A percentile compares a stretch with the other conserved stretches of the same genome.
Conservation (phyloP, 1,284 basidiomycete genomes). For the Phellinidium pouzarii region DNA sequence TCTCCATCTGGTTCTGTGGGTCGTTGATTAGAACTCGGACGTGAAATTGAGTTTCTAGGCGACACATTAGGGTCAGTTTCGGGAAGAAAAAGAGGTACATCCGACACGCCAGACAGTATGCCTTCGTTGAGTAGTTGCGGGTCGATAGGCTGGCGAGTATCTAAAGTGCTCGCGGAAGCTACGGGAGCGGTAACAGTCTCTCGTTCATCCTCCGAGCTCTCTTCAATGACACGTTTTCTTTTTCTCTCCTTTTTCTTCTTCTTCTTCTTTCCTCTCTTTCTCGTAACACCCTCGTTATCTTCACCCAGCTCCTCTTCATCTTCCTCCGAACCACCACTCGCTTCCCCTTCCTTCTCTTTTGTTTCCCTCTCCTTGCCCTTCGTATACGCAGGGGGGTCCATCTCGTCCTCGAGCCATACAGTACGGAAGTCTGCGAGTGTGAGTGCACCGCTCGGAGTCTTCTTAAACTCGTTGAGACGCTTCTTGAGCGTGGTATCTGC, state of each 20-base stretch:
- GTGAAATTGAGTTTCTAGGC: not conserved
- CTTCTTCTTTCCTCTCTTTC: slow-evolving; percentile 24
- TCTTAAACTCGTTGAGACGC: slow-evolving; percentile 92
- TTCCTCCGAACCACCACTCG: slow-evolving; percentile 24
- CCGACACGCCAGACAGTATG: slow-evolving; percentile 32
- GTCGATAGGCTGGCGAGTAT: slow-evolving; percentile 32
- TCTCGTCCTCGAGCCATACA: slow-evolving; percentile 88
- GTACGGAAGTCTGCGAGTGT: slow-evolving; percentile 90
- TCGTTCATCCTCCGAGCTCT: slow-evolving; percentile 28
- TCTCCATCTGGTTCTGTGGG: not conserved
- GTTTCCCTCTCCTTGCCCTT: slow-evolving; percentile 71
- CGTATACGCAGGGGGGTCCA: slow-evolving; percentile 84
- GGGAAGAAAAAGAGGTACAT: slow-evolving; percentile 21
- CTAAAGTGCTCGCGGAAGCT: slow-evolving; percentile 17
- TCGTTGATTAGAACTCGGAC: slow-evolving; percentile 2
- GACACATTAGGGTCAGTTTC: slow-evolving; percentile 19
- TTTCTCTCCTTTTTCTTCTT: slow-evolving; percentile 26
- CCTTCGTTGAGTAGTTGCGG: slow-evolving; percentile 40
- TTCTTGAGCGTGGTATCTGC: slow-evolving; percentile 92
- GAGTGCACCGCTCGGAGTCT: slow-evolving; percentile 79
- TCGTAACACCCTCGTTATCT: slow-evolving; percentile 25
- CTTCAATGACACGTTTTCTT: slow-evolving; percentile 36
- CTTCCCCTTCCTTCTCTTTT: slow-evolving; percentile 40
- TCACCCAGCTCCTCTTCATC: slow-evolving; percentile 23
- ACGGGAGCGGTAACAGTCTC: slow-evolving; percentile 23